Evolutionary conservation across 306 rosid genomes (phyloP).

Genomic region (Quercus aquifolioides): DNA sequence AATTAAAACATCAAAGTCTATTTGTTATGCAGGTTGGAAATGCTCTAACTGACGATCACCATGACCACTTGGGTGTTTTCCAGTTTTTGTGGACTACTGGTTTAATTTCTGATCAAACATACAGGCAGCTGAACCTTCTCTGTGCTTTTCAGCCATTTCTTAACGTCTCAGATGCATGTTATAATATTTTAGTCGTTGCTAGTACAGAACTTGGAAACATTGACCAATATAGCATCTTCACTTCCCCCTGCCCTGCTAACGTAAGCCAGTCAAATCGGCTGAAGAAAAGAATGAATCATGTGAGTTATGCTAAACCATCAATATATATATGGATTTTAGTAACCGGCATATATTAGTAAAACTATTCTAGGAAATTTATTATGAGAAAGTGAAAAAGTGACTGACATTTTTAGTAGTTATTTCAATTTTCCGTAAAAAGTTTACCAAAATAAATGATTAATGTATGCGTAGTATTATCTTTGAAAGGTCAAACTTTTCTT

Average conservation of each 20-base stretch:
- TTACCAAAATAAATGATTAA: too few relatives aligned
- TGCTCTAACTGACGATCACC: constrained; percentile 76
- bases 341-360: too few relatives aligned
- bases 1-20: background rate
- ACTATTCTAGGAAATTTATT: background rate
- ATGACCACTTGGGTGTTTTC: constrained; percentile 67
- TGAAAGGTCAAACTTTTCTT: background rate
- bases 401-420: too few relatives aligned
- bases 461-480: background rate
- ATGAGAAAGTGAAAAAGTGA: background rate
- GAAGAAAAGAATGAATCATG: constrained; percentile 50
- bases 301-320: constrained; percentile 31
- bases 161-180: constrained; percentile 56
- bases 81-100: constrained; percentile 91
- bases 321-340: background rate
- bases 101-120: constrained; percentile 86
- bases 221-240: constrained; percentile 79
- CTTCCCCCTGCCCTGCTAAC: constrained; percentile 55
- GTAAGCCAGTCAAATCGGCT: constrained; percentile 45
- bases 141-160: constrained; percentile 53
- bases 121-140: constrained; percentile 49
- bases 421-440: too few relatives aligned
- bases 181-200: constrained; percentile 36
- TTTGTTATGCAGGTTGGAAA: constrained; percentile 78
- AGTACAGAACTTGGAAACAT: constrained; percentile 59